Evolutionary conservation across 257 asterid species (phyloP).

Genomic region (Gentiana dahurica): DNA sequence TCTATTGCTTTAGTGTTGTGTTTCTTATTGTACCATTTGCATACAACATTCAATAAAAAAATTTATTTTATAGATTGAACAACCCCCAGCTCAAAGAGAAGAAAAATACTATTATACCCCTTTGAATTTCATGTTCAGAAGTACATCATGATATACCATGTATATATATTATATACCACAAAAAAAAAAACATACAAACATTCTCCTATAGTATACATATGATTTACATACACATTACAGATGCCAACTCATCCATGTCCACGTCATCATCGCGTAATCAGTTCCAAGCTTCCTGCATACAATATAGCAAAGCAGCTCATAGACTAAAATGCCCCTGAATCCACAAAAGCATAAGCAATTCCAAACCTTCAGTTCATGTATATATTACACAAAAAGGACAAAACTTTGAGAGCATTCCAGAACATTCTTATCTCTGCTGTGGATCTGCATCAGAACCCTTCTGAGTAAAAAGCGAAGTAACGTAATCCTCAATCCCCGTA

Average conservation of each 20-base stretch:
- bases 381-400: constrained; percentile 10
- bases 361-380: background rate
- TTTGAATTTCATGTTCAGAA: too few species aligned
- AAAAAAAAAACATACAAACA: background rate
- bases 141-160: background rate
- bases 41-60: too few species aligned
- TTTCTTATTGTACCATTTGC: too few species aligned
- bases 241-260: constrained; percentile 1
- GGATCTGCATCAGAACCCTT: constrained; percentile 25
- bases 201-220: constrained; percentile 7
- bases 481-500: constrained; percentile 22
- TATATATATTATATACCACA: constrained; percentile 1
- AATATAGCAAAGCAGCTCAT: background rate
- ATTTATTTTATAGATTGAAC: too few species aligned
- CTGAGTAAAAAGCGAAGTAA: constrained; percentile 33
- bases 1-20: too few species aligned
- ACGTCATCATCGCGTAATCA: background rate
- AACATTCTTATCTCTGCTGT: constrained; percentile 9
- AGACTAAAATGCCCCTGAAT: background rate
- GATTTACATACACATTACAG: constrained; percentile 14
- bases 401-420: constrained; percentile 8
- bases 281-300: too few species aligned
- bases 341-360: background rate
- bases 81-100: too few species aligned
- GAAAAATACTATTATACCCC: too few species aligned